Evolutionary conservation across 768 basidiomycete species (phyloP), one percentile per base, ranked within the genome.

Genomic region (Lactarius akahatsu): DNA sequence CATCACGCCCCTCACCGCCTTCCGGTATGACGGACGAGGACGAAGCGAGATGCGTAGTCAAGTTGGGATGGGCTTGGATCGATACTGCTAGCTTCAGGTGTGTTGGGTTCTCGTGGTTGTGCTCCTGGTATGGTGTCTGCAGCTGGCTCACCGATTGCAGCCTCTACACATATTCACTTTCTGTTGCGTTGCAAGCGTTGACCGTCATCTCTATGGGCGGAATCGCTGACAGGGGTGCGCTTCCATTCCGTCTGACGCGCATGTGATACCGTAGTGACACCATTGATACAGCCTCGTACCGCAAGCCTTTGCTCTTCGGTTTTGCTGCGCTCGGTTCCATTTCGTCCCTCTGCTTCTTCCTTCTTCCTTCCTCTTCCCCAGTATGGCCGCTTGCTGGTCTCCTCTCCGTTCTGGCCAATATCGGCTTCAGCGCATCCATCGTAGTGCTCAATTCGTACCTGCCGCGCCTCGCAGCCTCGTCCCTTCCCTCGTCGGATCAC

Each of bases 371-470:
- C 0, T 77, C 86, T 0, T 91, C 90, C 0, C 78, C 85, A 0
- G 61, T 91, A 6, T 95, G 94, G 89, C 79, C 82, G 0, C 71
- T 91, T 4, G 84, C 84, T 0, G 87, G 91, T 0, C 72, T 89
- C 0, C 79, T 97, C 3, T 89, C 91, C 0, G 83, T 92, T 55
- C 77, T 83, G 7, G 90, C 94, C 10, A 96, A 96, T 72, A 88
- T 94, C 15, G 85, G 87, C 2, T 97, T 97, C 70, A 92, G 94
- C 2, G 90, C 89, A 0, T 91, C 89, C 4, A 80, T 89, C 11
- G 96, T 98, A 4, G 94, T 94, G 23, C 85, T 93, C 82, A 98
- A 98, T 73, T 85, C 93, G 0, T 96, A 96, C 75, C 84, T 96
- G 4, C 93, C 92, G 0, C 78, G 78, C 1, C 82, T 94, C 9